These are phyloP conservation scores for Sporothrix brunneoviolacea DNA, from an alignment of 2,329 filamentous ascomycete genomes.

Conservation along the genomic window DNA sequence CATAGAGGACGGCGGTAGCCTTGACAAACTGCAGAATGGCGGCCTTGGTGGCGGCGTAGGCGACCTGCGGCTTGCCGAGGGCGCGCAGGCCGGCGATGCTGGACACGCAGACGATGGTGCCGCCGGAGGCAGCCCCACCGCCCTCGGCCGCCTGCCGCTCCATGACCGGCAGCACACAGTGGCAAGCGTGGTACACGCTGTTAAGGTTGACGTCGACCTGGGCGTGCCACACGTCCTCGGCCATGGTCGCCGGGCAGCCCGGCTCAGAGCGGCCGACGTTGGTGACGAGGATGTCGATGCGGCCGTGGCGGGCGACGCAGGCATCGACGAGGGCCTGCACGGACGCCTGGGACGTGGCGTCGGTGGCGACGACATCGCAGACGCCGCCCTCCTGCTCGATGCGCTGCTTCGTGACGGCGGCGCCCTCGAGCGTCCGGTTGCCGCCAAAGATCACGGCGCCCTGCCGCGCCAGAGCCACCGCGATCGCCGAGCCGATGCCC, in stretches of 20 bases:
- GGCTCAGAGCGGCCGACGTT: conserved; percentile 8
- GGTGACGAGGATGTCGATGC: conserved; percentile 6
- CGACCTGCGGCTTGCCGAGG: conserved; percentile 7
- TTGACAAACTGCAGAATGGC: conserved; percentile 4
- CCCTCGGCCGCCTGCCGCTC: too few species aligned
- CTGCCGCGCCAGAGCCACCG: too few species aligned
- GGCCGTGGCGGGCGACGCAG: not conserved
- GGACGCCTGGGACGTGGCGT: conserved; percentile 2
- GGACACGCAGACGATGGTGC: too few species aligned
- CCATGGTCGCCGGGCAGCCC: conserved; percentile 1
- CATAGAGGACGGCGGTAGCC: conserved; percentile 3
- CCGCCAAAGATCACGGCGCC: too few species aligned
- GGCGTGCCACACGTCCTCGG: conserved; percentile 1
- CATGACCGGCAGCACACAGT: not conserved
- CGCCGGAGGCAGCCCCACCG: too few species aligned
- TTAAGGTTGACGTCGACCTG: conserved; percentile 8
- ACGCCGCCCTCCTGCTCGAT: conserved; percentile 6
- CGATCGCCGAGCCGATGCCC: too few species aligned
- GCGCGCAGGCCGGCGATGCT: conserved; percentile 4
- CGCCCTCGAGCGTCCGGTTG: too few species aligned
- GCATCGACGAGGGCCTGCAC: not conserved
- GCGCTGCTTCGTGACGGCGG: too few species aligned
- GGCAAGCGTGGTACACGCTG: conserved; percentile 2
- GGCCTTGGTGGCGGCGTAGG: conserved; percentile 3
- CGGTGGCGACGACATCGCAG: not conserved